phyloP scores from a whole-genome alignment of 2,329 filamentous ascomycete species.

The Scortechinia acanthostroma region DNA sequence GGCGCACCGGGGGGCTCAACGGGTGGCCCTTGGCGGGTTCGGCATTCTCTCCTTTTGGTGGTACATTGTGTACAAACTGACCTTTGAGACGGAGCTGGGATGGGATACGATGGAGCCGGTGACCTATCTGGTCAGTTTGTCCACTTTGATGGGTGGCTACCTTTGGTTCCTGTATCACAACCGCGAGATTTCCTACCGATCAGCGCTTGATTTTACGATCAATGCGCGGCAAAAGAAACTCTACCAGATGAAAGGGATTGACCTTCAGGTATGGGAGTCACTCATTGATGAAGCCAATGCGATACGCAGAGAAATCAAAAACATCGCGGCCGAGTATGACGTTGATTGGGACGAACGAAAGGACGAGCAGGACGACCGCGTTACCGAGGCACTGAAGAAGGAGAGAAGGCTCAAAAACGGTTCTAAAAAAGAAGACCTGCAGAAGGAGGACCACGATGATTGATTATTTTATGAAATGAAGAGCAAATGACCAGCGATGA shows the following conservation, averaged over 20 bases:
- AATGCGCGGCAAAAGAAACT: constrained; percentile 69
- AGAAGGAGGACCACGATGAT: constrained; percentile 17
- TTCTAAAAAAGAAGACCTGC: constrained; percentile 11
- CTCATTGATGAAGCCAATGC: constrained; percentile 75
- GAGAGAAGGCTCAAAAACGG: constrained; percentile 30
- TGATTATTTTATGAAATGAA: too few species aligned
- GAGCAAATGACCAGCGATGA: too few species aligned
- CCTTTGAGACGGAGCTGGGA: constrained; percentile 68
- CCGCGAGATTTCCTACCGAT: constrained; percentile 78
- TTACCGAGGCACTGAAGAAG: constrained; percentile 45
- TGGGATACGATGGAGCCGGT: constrained; percentile 91
- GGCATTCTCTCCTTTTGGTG: constrained; percentile 70
- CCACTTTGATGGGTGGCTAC: constrained; percentile 81
- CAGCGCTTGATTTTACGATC: constrained; percentile 81
- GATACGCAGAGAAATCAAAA: constrained; percentile 71
- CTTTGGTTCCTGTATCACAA: constrained; percentile 92
- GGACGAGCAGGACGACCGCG: constrained; percentile 66
- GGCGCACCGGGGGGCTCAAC: constrained; percentile 71
- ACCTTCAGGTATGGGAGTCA: constrained; percentile 70
- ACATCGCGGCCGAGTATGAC: constrained; percentile 78
- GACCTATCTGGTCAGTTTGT: constrained; percentile 81
- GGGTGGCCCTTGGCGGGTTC: constrained; percentile 75
- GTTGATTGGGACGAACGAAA: constrained; percentile 78
- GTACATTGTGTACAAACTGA: constrained; percentile 70
- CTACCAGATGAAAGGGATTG: constrained; percentile 71